Evolutionary conservation across 768 basidiomycete genomes (phyloP), one percentile per base, ranked within the genome.

Genomic region (Phylloporus sp.): DNA sequence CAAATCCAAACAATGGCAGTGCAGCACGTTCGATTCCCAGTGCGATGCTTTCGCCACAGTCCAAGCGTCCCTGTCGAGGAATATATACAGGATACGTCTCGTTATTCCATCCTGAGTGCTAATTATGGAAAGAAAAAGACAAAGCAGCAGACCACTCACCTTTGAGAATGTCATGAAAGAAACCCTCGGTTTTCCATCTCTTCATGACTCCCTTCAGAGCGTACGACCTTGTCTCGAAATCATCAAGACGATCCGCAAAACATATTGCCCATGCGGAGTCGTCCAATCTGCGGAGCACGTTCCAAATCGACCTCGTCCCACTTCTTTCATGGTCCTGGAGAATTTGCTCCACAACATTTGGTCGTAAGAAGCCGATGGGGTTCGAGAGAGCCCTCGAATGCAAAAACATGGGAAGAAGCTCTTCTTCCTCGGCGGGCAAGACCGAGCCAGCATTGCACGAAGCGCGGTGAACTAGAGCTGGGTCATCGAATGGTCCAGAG

Each of bases 1-100:
- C 64, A 27, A 76, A 70, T 7, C 73, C 71, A 52, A 76, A 77
- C 16, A 77, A 52, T 36, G 75, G 74, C 15, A 76, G 65, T 4
- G 72, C 72, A 35, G 73, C 71, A 28, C 74, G 72, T 52, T 76
- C 75, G 39, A 76, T 70, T n/a, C 72, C 66, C 44, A 76, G 74
- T 34, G 52, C 75, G 51, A 57, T 26, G 20, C 9, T 60, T 13
- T 3, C 23, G 5, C 32, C 15, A 15, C 41, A 12, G 22, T 18
- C 38, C 9, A 6, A 5, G 24, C 50, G 56, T 32, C 55, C 52
- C 5, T 24, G 20, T 44, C 31, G 63, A 24, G 63, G 63, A 2
- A 16, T 52, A 29, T 65, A 65, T 29, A 64, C 63, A 4, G 63
- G 63, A 29, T 64, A 64, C 7, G n/a, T 57, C 36, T 65, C 63